Evolutionary conservation across 2,329 filamentous ascomycete genomes (phyloP).

Genomic region (Apiospora kogelbergensis): DNA sequence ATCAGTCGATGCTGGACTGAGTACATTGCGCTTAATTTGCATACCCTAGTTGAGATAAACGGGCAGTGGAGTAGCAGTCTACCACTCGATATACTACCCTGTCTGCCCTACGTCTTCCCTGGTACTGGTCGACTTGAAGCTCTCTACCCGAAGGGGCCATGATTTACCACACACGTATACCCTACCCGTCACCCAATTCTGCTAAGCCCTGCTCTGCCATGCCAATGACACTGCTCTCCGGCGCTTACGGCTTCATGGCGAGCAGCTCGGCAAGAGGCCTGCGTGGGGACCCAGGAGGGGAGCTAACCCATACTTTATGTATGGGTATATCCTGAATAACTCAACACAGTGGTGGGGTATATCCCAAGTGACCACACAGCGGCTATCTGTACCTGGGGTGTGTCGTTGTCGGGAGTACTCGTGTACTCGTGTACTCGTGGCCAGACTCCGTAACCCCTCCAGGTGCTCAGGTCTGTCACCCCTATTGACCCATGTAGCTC

Average conservation of each 20-base stretch:
- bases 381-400: constrained; percentile 4
- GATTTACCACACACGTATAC: background rate
- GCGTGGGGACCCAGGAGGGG: background rate
- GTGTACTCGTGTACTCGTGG: background rate
- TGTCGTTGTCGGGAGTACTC: background rate
- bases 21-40: constrained; percentile 6
- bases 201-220: constrained; percentile 4
- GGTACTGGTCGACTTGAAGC: background rate
- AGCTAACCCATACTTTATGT: background rate
- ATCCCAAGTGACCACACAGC: background rate
- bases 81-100: constrained; percentile 6
- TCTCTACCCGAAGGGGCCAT: background rate
- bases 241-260: background rate
- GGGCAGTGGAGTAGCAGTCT: background rate
- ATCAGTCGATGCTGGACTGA: background rate
- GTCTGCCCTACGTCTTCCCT: constrained; percentile 1
- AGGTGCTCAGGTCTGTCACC: background rate
- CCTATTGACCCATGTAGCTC: background rate
- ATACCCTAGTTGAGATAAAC: background rate
- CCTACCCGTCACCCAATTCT: background rate
- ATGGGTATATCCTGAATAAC: background rate
- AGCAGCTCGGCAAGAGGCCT: background rate
- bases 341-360: background rate
- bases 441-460: background rate
- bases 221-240: background rate